Percentiles rank a stretch among this genome's conserved stretches.
Evolutionary conservation across 805 yeast genomes (phyloP).

Genomic region (Starmerella scarabaei): DNA sequence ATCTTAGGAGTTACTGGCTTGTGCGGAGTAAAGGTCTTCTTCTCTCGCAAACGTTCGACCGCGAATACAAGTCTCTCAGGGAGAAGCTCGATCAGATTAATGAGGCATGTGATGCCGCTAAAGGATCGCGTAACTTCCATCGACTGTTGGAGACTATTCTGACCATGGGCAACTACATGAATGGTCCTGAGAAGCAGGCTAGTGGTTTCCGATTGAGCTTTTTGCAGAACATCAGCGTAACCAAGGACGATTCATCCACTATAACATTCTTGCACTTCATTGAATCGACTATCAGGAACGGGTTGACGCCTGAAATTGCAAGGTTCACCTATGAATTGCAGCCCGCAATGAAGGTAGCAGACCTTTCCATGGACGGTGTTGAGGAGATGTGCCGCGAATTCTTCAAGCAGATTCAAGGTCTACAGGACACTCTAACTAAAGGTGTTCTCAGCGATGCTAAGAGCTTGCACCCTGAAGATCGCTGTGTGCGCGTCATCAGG

Average conservation of each 20-base stretch:
- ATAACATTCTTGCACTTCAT: constrained; percentile 87
- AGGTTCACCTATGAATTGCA: constrained; percentile 61
- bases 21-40: constrained; percentile 76
- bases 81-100: constrained; percentile 57
- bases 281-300: constrained; percentile 71
- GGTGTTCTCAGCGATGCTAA: constrained; percentile 78
- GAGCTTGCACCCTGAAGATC: constrained; percentile 73
- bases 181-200: constrained; percentile 83
- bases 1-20: constrained; percentile 81
- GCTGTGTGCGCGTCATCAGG: constrained; percentile 45
- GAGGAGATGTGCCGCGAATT: constrained; percentile 58
- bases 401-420: constrained; percentile 49
- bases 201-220: constrained; percentile 82
- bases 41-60: constrained; percentile 55
- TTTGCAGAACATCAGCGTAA: constrained; percentile 75
- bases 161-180: constrained; percentile 93
- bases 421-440: constrained; percentile 56
- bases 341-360: constrained; percentile 47
- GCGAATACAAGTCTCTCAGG: constrained; percentile 62
- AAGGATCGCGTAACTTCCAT: constrained; percentile 52
- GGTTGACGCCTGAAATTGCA: constrained; percentile 61
- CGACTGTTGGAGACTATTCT: constrained; percentile 70
- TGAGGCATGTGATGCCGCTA: constrained; percentile 54
- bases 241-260: constrained; percentile 78
- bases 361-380: constrained; percentile 70